Base-by-base conservation (phyloP, 768 basidiomycete species). In the Cantharellus anzutake region DNA sequence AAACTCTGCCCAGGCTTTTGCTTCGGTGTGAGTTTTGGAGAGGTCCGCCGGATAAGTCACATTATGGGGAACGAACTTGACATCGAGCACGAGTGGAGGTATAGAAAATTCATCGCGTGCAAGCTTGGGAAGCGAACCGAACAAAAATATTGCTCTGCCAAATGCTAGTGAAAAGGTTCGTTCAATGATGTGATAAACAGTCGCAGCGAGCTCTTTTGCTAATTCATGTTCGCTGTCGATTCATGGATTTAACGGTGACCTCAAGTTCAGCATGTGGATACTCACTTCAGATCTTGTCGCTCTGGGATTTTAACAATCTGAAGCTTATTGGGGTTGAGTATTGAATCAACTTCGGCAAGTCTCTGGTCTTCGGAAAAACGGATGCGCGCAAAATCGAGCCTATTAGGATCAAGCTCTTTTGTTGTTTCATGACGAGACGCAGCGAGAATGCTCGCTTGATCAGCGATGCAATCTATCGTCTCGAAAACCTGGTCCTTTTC, bases 1-100 rank as follows among this genome's bases (percentile, higher is more conserved):
- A 71, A 99, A 99, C 62, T 93, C 87, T n/a, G 88, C 91, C 96
- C 94, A 99, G 57, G 76, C 78, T 3, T 80, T 70, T 39, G 82
- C 83, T 50, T 97, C 93, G 0, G 71, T 64, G 0, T 78, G 74
- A 61, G 91, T 78, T 68, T 88, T 86, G 20, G 82, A 82, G n/a
- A 74, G 67, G 60, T 89, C 87, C 0, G 83, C 80, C 14, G 76
- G 69, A 40, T 83, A 76, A 4, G 75, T 73, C 42, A 81, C 69
- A 65, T 86, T 86, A 58, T 81, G 72, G 3, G 88, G 89, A 63
- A 85, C 83, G 14, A 90, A 69, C 34, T 81, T 80, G 63, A 90
- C 76, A 37, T 78, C 73, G 65, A 79, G 86, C 66, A 90, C 87
- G 56, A 91, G 74, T 67, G 82, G 85, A 4, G 88, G 88, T 44